phyloP scores from a whole-genome alignment of 805 yeast genomes.

The Blastobotrys mokoenaii region DNA sequence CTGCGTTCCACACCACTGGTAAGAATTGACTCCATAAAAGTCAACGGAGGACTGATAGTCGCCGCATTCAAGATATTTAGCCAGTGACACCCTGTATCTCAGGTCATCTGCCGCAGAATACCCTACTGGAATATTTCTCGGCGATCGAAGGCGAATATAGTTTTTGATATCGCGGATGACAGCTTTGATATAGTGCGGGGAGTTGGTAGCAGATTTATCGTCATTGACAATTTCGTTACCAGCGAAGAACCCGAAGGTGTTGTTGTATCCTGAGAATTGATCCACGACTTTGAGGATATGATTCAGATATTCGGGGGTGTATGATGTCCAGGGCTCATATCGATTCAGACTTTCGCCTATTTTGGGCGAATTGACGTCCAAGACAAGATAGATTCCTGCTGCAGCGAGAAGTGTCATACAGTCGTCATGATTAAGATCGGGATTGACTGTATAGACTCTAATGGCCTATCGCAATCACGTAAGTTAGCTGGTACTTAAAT shows the following conservation, averaged over 20 bases:
- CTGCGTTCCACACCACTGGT: constrained; percentile 84
- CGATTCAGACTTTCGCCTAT: constrained; percentile 73
- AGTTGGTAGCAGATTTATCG: constrained; percentile 43
- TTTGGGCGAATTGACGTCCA: constrained; percentile 87
- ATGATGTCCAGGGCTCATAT: constrained; percentile 90
- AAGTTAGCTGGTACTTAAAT: not conserved
- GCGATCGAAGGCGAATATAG: constrained; percentile 50
- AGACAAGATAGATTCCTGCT: constrained; percentile 84
- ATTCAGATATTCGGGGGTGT: constrained; percentile 57
- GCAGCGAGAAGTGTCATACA: constrained; percentile 89
- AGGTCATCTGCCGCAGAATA: constrained; percentile 96
- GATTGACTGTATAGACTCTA: constrained; percentile 80
- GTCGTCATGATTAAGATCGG: constrained; percentile 70
- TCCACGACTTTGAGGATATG: constrained; percentile 75
- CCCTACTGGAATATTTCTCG: constrained; percentile 77
- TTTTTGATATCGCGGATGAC: constrained; percentile 73
- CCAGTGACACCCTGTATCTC: constrained; percentile 61
- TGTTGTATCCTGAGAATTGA: constrained; percentile 75
- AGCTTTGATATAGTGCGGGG: constrained; percentile 74
- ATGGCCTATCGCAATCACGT: constrained; percentile 40
- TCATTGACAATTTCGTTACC: constrained; percentile 93
- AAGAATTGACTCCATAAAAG: constrained; percentile 73
- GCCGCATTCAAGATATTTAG: constrained; percentile 73
- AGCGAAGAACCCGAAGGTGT: constrained; percentile 92
- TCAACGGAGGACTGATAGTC: constrained; percentile 49